A percentile compares a stretch with the other conserved stretches of the same genome.
These are phyloP conservation scores for Laburnicola sp. DNA, from an alignment of 2,329 filamentous ascomycete species.

Conservation along the genomic window DNA sequence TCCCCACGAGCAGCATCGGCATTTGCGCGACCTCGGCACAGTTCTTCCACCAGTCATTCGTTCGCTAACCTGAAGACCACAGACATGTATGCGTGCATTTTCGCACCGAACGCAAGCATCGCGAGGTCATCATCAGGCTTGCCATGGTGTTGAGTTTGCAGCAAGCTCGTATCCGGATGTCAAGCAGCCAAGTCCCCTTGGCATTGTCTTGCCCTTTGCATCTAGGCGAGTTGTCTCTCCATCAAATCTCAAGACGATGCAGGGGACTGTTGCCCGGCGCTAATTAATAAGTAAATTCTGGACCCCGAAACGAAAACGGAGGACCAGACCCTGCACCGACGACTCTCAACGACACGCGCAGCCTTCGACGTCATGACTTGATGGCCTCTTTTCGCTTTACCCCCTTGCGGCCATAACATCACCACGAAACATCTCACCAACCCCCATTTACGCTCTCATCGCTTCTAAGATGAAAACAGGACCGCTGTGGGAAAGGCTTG, in stretches of 20 bases:
- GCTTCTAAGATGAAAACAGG: background rate
- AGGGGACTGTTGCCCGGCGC: background rate
- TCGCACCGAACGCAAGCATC: background rate
- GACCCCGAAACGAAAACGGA: background rate
- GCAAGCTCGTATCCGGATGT: background rate
- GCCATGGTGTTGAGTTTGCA: constrained; percentile 5
- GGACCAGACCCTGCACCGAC: background rate
- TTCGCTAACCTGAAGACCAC: background rate
- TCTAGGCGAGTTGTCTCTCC: background rate
- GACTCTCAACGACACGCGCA: background rate
- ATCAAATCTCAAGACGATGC: background rate
- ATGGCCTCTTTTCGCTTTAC: no score
- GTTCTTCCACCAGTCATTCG: constrained; percentile 5
- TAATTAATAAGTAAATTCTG: background rate
- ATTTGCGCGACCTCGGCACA: background rate
- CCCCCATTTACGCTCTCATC: background rate
- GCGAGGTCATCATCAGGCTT: background rate
- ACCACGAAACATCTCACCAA: background rate
- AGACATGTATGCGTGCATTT: background rate
- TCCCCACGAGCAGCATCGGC: background rate
- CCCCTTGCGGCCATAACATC: background rate
- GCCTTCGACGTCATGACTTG: background rate
- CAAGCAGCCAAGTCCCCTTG: constrained; percentile 3
- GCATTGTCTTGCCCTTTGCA: background rate
- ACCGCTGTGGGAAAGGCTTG: background rate